Base-by-base conservation (phyloP, 2,329 filamentous ascomycete genomes). In the Diaporthe aspalathi region DNA sequence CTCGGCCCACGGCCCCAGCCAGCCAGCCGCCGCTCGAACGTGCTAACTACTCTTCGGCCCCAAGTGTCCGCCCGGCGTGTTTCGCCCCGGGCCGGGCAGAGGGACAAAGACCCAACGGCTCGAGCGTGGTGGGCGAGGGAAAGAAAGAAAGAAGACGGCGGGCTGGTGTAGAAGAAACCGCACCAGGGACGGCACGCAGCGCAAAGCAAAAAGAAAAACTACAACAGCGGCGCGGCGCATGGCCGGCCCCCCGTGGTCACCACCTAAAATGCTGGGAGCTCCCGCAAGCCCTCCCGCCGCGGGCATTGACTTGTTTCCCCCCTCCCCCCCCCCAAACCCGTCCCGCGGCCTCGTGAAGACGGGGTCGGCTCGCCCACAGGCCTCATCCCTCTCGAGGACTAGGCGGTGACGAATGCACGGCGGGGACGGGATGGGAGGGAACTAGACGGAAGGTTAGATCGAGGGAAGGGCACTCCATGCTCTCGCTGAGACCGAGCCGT, bases 61-160 rank as follows among this genome's bases (percentile, higher is more conserved):
- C 38, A 38, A 32, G 43, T 35, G n/a, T n/a, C 22, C 17, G n/a
- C 14, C 45, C 60, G 45, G 60, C 60, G 60, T 50, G 60, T 65
- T 49, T 65, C 60, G 60, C 49, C n/a, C 47, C 60, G 60, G 45
- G 29, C 60, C 60, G 60, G 5, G n/a, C 32, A 49, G n/a, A 16
- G 24, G 32, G n/a, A 65, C 60, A 65, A 65, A 65, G 60, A 27
- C 35, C 60, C 60, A 65, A 65, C 60, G 60, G 60, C 45, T 65
- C 60, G 60, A 65, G 60, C 60, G 60, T 50, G 22, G 54, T 32
- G 50, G 17, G 3, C 5, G 9, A 35, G 32, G 9, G 5, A 9
- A 35, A 35, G 5, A 35, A 35, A 35, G 32, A 35, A 53, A 29
- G 8, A 38, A 8, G 9, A 38, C 20, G n/a, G 14, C 29, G 27